Conservation (phyloP, 306 rosid genomes). For the Cicer pinnatifidum region DNA sequence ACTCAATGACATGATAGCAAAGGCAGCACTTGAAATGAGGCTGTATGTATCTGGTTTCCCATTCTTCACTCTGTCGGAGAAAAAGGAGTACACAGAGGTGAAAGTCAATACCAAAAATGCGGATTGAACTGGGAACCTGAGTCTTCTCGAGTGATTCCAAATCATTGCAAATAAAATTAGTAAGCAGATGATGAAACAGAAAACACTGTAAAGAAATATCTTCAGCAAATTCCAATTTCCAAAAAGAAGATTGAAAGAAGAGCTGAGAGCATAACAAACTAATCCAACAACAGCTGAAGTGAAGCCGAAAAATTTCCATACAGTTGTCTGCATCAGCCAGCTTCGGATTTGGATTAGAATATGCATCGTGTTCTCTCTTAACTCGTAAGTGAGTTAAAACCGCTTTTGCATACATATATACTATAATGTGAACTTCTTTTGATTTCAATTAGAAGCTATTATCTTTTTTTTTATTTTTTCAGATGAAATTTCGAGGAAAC, state of each 20-base stretch:
- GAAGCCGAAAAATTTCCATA: constrained; percentile 5
- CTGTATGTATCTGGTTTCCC: constrained; percentile 27
- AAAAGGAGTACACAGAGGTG: constrained; percentile 30
- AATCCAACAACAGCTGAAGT: constrained; percentile 16
- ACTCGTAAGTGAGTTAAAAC: neutral
- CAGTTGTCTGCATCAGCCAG: constrained; percentile 4
- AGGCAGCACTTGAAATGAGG: neutral
- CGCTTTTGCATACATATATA: neutral
- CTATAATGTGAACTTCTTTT: neutral
- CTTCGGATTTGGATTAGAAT: neutral
- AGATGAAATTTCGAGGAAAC: neutral
- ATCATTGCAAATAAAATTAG: neutral
- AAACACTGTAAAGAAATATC: neutral
- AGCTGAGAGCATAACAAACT: constrained; percentile 23
- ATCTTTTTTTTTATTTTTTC: neutral
- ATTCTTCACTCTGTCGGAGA: constrained; percentile 14
- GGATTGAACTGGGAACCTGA: neutral
- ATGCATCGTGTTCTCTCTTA: neutral
- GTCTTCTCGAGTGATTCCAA: neutral
- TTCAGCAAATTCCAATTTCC: constrained; percentile 37
- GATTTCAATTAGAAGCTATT: neutral
- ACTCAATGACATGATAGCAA: constrained; percentile 22
- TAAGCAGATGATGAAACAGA: constrained; percentile 1
- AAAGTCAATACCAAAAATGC: constrained; percentile 20
- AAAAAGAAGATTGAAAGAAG: constrained; percentile 21